Percentiles rank a stretch among this genome's conserved stretches.
These are phyloP conservation scores for Colletotrichum liriopes DNA, from an alignment of 2,329 filamentous ascomycete genomes.

Conservation along the genomic window DNA sequence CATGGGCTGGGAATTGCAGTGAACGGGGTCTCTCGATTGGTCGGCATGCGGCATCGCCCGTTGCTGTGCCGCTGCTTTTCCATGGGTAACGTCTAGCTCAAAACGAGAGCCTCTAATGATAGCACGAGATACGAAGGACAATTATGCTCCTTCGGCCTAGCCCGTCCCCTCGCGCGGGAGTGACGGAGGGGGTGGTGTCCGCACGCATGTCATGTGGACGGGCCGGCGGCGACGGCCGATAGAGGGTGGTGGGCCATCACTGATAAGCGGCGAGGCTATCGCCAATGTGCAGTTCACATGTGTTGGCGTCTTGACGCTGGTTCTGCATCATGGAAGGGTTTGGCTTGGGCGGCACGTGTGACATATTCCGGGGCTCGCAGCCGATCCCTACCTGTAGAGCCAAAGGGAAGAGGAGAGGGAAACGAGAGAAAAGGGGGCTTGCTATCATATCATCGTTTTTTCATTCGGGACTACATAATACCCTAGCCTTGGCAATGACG, in stretches of 20 bases:
- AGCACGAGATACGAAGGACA: not conserved
- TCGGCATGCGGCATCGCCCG: not conserved
- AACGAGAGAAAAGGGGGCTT: not conserved
- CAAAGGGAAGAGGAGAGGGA: not conserved
- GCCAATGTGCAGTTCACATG: constrained; percentile 1
- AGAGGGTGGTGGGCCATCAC: not conserved
- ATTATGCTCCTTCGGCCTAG: not conserved
- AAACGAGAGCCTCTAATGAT: not conserved
- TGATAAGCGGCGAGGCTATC: not conserved
- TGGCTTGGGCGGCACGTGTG: too few species aligned
- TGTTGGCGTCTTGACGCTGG: not conserved
- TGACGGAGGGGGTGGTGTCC: not conserved
- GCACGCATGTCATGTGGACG: constrained; percentile 5
- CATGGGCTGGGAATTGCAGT: not conserved
- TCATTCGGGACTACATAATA: constrained; percentile 70
- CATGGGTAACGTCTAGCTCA: not conserved
- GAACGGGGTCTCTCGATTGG: constrained; percentile 7
- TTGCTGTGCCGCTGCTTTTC: not conserved
- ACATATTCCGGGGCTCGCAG: not conserved
- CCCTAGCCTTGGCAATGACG: constrained; percentile 76
- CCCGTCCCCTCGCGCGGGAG: constrained; percentile 1
- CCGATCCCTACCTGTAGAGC: too few species aligned
- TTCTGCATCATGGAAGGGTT: not conserved
- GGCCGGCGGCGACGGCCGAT: constrained; percentile 11
- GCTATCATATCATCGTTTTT: constrained; percentile 1